phyloP scores from a whole-genome alignment of 371 early-diverging fungal genomes.

The Cokeromyces recurvatus region DNA sequence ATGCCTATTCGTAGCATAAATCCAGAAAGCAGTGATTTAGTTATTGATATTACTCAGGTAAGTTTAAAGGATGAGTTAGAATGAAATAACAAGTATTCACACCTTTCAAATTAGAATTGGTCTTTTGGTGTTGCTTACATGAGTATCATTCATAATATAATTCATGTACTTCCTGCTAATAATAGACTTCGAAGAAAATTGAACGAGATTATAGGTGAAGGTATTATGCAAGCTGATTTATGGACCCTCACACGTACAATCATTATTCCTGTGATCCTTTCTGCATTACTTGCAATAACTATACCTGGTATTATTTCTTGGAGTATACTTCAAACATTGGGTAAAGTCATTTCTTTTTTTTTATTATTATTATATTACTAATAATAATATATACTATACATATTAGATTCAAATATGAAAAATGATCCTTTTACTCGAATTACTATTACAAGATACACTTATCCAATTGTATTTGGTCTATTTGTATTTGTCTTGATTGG shows the following conservation, averaged over 20 bases:
- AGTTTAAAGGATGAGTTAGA: background rate
- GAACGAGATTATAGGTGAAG: constrained; percentile 19
- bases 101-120: constrained; percentile 47
- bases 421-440: constrained; percentile 14
- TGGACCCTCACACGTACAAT: constrained; percentile 27
- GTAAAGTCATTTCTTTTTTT: constrained; percentile 6
- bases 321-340: constrained; percentile 14
- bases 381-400: too few species aligned
- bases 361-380: background rate
- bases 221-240: constrained; percentile 21
- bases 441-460: constrained; percentile 20
- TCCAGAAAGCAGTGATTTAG: constrained; percentile 25
- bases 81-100: too few species aligned
- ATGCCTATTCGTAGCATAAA: constrained; percentile 43
- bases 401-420: constrained; percentile 14
- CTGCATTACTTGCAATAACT: constrained; percentile 13
- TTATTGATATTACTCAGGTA: constrained; percentile 51
- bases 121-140: constrained; percentile 54
- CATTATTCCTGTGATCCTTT: constrained; percentile 26
- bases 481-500: constrained; percentile 1
- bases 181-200: constrained; percentile 32
- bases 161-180: constrained; percentile 39
- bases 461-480: constrained; percentile 18
- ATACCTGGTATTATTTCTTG: constrained; percentile 18
- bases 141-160: constrained; percentile 44